Evolutionary conservation across 2,329 filamentous ascomycete genomes (phyloP), one percentile per base, ranked within the genome.

Genomic region (Penicillium hesseltinei): DNA sequence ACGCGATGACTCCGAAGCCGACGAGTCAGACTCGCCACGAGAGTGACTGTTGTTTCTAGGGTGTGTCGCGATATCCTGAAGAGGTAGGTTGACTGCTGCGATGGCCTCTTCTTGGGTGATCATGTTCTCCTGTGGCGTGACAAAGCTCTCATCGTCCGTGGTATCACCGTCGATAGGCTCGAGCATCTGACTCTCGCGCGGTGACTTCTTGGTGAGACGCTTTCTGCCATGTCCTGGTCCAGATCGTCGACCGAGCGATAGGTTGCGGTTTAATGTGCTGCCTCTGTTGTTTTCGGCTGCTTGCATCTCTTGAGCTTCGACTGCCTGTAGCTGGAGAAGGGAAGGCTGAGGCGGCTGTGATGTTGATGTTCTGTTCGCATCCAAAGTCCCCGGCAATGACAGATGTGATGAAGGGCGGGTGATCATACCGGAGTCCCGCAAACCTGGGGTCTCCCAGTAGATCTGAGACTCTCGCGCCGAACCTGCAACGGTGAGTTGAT

Each of bases 391-490:
- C 3, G 35, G 13, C 3, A 39, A 5, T 25, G 56, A 48, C 23
- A 25, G 38, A 13, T 17, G 17, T 17, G 51, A 58, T 17, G 25
- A 21, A 27, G 56, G 56, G 6, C 56, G 56, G 15, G 25, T 29
- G 8, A 19, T 39, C 27, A 58, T 27, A 11, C 50, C 29, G 1
- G 59, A 51, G 58, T 46, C 57, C 27, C 39, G 59, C 47, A 51
- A 15, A 15, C 36, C 52, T 4, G 25, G 59, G 2, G 40, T 38
- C 10, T 60, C 57, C 59, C 59, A 62, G 44, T 53, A 60, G 15
- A 54, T 60, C 29, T 42, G 75, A 63, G 15, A 76, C 75, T 23
- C 75, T 71, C 42, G 67, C 56, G 27, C 69, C 65, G 23, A 66
- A 65, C 40, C 70, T 68, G 6, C 64, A 60, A 44, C 38, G 2